Base-by-base conservation (phyloP, 2,329 filamentous ascomycete species). In the Epicoccum sorghinum region DNA sequence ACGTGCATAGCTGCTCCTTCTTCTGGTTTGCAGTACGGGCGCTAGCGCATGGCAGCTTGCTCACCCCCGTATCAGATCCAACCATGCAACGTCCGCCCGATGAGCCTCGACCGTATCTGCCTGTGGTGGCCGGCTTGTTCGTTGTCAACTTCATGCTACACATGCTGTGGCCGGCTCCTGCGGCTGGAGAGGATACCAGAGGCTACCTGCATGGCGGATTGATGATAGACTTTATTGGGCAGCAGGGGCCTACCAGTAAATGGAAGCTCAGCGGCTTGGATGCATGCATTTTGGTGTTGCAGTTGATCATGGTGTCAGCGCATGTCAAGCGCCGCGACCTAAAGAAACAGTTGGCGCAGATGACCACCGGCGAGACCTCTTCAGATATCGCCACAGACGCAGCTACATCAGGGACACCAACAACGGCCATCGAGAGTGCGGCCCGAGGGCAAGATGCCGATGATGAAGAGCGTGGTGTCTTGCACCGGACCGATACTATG, bases 191-290 rank as follows among this genome's bases (percentile, higher is more conserved):
- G 59, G 76, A 76, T 18, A 80, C 79, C 4, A 64, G 79, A 60
- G 79, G 78, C 27, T 87, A 86, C 66, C 73, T 87, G 10, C 84
- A 87, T 65, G 85, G 86, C 5, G 84, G 86, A 2, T 60, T 87
- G 44, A 79, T 86, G 60, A 84, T 88, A 64, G 85, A 88, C 70
- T 87, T 88, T 64, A 82, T 88, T 47, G 85, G 86, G 13, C 83
- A 87, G 68, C 78, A 81, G 60, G 82, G 80, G 2, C 83, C 84
- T 3, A 79, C 81, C 3, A 80, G 82, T 47, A 82, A 81, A 64
- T 68, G 80, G 42, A 78, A 79, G 58, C 75, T 88, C 10, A 63
- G 83, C 4, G 64, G 75, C 3, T 72, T 86, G 57, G 85, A 88
- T 65, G 37, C 82, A 7, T 68, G 85, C 32, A 75, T 86, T 9